Evolutionary conservation across 345 rosid genomes (phyloP), one percentile per base, ranked within the genome.

Genomic region (Eucalyptus polyanthemos): DNA sequence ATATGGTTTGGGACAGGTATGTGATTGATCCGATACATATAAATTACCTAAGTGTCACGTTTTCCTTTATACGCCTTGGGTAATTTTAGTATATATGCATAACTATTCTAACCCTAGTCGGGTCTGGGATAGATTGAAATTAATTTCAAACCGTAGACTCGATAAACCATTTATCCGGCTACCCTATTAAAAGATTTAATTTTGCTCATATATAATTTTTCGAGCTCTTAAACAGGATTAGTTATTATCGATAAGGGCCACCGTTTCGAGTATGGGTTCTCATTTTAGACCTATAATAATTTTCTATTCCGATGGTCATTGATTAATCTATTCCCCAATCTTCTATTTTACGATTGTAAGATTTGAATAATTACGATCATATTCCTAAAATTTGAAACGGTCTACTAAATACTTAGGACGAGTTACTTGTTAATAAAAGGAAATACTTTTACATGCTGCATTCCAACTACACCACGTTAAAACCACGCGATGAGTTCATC

Each of bases 361-460:
- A 17, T n/a, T 15, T 67, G 76, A 67, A 67, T 67, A 67, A 31
- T n/a, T 67, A 0, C 58, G 11, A 21, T 53, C 10, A 1, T 21
- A 1, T 53, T 21, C 2, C 0, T 53, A 0, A 53, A 27, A 10
- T 62, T 29, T 0, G 69, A 62, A 13, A 27, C 8, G 69, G 69
- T 62, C n/a, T 6, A 62, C 15, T 11, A 60, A 5, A 27, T 27
- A 60, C 4, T 27, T 27, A 60, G 34, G 69, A 27, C 31, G 9
- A 60, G 16, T 27, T 60, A 27, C n/a, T 27, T 27, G 8, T 60
- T 29, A 27, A 60, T 13, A 12, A 27, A 60, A 60, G 31, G 13
- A 60, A 25, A 27, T 24, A 1, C 27, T 8, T 9, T 10, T 24
- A 9, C 62, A 0, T 24, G 13, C 13, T 24, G 62, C 27, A 10